Evolutionary conservation across 2,329 filamentous ascomycete species (phyloP), one percentile per base, ranked within the genome.

Genomic region (Stachybotrys echinatus): DNA sequence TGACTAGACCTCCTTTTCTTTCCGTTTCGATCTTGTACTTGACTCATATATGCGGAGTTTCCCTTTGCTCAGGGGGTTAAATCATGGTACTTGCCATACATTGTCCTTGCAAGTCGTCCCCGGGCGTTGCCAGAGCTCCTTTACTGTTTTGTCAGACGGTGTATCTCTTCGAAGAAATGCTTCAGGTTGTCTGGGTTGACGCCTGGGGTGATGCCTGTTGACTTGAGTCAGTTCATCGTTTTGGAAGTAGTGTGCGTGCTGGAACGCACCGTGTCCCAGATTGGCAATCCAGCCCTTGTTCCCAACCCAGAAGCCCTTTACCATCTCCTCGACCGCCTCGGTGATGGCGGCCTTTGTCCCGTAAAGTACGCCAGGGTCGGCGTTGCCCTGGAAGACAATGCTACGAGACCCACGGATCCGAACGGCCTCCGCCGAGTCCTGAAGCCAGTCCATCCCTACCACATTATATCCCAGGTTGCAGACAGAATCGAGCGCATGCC

Each of bases 201-300:
- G 56, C 92, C 87, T 1, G 94, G 94, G 27, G 94, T 99, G 55
- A 99, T 91, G 53, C 90, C 89, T n/a, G n/a, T n/a, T n/a, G n/a
- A n/a, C n/a, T n/a, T n/a, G n/a, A n/a, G n/a, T 94, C 61, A 4
- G 21, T 61, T 56, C 47, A 48, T 42, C 38, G 22, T 22, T 10
- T 31, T 18, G n/a, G n/a, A n/a, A n/a, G n/a, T n/a, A n/a, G n/a
- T n/a, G n/a, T n/a, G n/a, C n/a, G n/a, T n/a, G n/a, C n/a, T n/a
- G n/a, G n/a, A 42, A 69, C 83, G 63, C 79, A 89, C 94, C 94
- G 65, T 99, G 94, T 8, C 94, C 94, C 54, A 99, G 78, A 67
- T 99, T 99, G 45, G 89, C 90, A 59, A 99, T 97, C 92, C 94
- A 99, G 39, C 92, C 89, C 68, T 92, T 84, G 70, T 91, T 92